A percentile compares a stretch with the other conserved stretches of the same genome.
phyloP scores from a whole-genome alignment of 805 yeast genomes.

The Ogataea pini region DNA sequence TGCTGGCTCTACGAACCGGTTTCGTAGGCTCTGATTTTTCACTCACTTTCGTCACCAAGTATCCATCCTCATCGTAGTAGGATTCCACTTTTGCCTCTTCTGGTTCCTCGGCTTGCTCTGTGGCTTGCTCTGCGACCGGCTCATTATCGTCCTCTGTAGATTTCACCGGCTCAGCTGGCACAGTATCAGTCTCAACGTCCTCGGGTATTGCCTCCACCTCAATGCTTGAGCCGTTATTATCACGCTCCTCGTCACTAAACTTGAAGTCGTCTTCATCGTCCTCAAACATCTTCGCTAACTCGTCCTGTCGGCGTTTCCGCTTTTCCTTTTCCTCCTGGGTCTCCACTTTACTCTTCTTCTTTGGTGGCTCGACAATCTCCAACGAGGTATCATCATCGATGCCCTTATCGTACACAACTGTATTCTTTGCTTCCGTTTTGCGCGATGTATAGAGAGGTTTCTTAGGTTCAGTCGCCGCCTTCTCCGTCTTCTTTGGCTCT shows the following conservation, averaged over 20 bases:
- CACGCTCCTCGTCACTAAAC: slow-evolving; percentile 10
- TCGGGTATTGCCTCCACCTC: neutral
- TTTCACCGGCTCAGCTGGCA: neutral
- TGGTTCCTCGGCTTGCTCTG: slow-evolving; percentile 4
- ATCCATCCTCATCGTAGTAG: slow-evolving; percentile 35
- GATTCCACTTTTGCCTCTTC: slow-evolving; percentile 24
- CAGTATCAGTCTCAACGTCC: neutral
- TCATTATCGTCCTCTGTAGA: no score
- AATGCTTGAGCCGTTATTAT: no score
- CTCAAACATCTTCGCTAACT: slow-evolving; percentile 26
- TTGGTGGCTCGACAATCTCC: slow-evolving; percentile 12
- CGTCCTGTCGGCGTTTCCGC: slow-evolving; percentile 17
- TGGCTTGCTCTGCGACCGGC: neutral
- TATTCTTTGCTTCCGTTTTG: slow-evolving; percentile 16
- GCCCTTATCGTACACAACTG: slow-evolving; percentile 12
- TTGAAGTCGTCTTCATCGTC: slow-evolving; percentile 23
- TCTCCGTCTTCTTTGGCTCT: slow-evolving; percentile 3
- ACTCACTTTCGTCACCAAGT: slow-evolving; percentile 25
- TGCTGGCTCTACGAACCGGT: slow-evolving; percentile 9
- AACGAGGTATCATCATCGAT: neutral
- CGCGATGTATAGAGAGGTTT: slow-evolving; percentile 20
- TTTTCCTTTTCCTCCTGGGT: slow-evolving; percentile 10
- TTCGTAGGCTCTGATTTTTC: slow-evolving; percentile 8
- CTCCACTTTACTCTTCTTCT: slow-evolving; percentile 23
- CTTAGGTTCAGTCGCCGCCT: slow-evolving; percentile 2